phyloP scores from a whole-genome alignment of 2,329 filamentous ascomycete genomes.

The Camillea tinctor region DNA sequence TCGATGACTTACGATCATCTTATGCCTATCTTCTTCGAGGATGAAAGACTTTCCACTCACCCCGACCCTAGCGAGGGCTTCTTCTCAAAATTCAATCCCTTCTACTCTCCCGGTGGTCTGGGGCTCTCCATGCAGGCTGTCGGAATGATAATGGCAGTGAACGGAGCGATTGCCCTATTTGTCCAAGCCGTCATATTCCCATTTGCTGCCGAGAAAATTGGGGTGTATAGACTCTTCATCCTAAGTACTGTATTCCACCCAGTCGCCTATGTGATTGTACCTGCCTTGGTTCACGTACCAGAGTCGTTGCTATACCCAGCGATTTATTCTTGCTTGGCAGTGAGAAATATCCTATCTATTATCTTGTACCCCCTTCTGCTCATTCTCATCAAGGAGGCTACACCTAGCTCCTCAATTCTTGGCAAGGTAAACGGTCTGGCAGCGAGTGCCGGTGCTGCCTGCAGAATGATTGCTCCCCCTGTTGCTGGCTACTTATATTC shows the following conservation, averaged over 20 bases:
- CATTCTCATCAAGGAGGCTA: slow-evolving; percentile 67
- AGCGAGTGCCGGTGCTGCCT: slow-evolving; percentile 64
- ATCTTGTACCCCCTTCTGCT: slow-evolving; percentile 65
- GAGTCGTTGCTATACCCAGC: slow-evolving; percentile 49
- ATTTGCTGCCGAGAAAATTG: slow-evolving; percentile 54
- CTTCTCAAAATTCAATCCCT: slow-evolving; percentile 36
- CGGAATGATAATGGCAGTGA: slow-evolving; percentile 59
- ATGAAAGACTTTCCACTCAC: slow-evolving; percentile 53
- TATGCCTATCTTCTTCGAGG: slow-evolving; percentile 89
- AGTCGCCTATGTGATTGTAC: slow-evolving; percentile 59
- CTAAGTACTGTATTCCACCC: slow-evolving; percentile 60
- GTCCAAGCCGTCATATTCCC: slow-evolving; percentile 63
- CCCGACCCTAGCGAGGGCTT: slow-evolving; percentile 32
- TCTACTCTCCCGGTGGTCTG: slow-evolving; percentile 61
- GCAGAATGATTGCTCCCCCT: slow-evolving; percentile 66
- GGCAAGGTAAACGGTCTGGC: slow-evolving; percentile 67
- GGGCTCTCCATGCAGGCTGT: slow-evolving; percentile 62
- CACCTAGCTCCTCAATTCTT: slow-evolving; percentile 53
- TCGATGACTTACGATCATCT: slow-evolving; percentile 94
- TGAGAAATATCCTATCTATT: slow-evolving; percentile 62
- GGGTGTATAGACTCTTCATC: slow-evolving; percentile 60
- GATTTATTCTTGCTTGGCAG: slow-evolving; percentile 56
- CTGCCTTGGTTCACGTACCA: slow-evolving; percentile 56
- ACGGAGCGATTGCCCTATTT: slow-evolving; percentile 58
- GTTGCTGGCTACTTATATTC: slow-evolving; percentile 63